phyloP scores from a whole-genome alignment of 192 early-diverging fungal species.

The Jimgerdemannia flammicorona region DNA sequence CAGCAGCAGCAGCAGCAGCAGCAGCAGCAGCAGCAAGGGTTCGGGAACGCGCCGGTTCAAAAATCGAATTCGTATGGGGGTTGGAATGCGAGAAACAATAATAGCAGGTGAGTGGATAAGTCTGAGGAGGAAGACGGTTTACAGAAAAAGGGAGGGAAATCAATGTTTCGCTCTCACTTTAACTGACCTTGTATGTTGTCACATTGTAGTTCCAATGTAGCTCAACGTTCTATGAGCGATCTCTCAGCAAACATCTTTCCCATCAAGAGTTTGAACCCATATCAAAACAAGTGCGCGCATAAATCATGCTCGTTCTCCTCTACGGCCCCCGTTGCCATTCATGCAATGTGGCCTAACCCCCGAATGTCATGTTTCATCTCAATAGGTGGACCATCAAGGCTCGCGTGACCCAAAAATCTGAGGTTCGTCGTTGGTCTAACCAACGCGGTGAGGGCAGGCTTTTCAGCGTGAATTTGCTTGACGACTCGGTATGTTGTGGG shows the following conservation, averaged over 20 bases:
- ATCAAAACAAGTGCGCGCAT: constrained; percentile 69
- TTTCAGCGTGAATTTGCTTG: constrained; percentile 85
- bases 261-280: constrained; percentile 79
- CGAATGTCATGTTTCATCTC: background rate
- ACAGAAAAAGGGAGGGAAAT: background rate
- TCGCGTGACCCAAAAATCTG: constrained; percentile 79
- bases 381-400: constrained; percentile 91
- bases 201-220: background rate
- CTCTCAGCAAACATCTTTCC: constrained; percentile 34
- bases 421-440: constrained; percentile 82
- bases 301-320: background rate
- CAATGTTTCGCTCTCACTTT: background rate
- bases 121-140: background rate
- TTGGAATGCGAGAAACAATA: background rate
- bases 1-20: background rate
- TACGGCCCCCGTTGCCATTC: background rate
- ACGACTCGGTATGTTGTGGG: constrained; percentile 68
- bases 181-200: background rate
- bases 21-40: background rate
- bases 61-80: background rate
- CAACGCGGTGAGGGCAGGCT: constrained; percentile 73
- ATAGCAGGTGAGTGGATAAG: background rate
- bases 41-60: background rate
- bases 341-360: too few species aligned
- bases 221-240: background rate